Percentiles rank a stretch among this genome's conserved stretches.
Conservation (phyloP, 768 basidiomycete genomes). For the Melanogaster broomeanus region DNA sequence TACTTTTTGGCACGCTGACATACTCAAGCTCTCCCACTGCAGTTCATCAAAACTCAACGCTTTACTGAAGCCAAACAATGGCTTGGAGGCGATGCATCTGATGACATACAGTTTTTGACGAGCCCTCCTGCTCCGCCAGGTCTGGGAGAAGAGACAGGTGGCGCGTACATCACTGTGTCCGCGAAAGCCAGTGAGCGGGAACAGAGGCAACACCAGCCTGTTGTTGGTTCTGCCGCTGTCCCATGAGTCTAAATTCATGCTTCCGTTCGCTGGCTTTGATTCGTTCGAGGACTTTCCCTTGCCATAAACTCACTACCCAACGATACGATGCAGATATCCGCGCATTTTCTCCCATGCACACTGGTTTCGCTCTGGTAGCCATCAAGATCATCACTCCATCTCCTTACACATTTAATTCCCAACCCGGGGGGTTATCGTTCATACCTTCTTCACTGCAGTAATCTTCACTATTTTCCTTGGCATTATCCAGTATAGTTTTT, state of each 20-base stretch:
- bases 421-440: slow-evolving; percentile 18
- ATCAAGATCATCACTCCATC: slow-evolving; percentile 19
- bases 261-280: slow-evolving; percentile 6
- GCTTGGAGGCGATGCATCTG: slow-evolving; percentile 75
- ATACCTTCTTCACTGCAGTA: slow-evolving; percentile 33
- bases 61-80: slow-evolving; percentile 80
- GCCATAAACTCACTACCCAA: slow-evolving; percentile 22
- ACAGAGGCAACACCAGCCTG: slow-evolving; percentile 28
- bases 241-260: slow-evolving; percentile 28
- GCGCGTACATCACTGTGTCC: slow-evolving; percentile 86
- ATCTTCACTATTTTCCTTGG: slow-evolving; percentile 27
- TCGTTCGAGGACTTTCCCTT: slow-evolving; percentile 21
- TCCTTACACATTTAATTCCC: slow-evolving; percentile 17
- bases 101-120: slow-evolving; percentile 57
- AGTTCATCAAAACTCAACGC: slow-evolving; percentile 89
- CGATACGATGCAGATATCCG: slow-evolving; percentile 29
- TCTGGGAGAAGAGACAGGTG: slow-evolving; percentile 71
- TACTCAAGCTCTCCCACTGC: slow-evolving; percentile 4
- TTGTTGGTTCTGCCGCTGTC: slow-evolving; percentile 25
- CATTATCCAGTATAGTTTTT: slow-evolving; percentile 31
- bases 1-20: slow-evolving; percentile 6
- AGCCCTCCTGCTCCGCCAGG: slow-evolving; percentile 72
- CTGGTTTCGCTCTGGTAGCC: slow-evolving; percentile 18
- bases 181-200: slow-evolving; percentile 76
- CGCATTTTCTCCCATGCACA: slow-evolving; percentile 19